Evolutionary conservation across 306 rosid species (phyloP).

Genomic region (Pachyrhizus erosus): DNA sequence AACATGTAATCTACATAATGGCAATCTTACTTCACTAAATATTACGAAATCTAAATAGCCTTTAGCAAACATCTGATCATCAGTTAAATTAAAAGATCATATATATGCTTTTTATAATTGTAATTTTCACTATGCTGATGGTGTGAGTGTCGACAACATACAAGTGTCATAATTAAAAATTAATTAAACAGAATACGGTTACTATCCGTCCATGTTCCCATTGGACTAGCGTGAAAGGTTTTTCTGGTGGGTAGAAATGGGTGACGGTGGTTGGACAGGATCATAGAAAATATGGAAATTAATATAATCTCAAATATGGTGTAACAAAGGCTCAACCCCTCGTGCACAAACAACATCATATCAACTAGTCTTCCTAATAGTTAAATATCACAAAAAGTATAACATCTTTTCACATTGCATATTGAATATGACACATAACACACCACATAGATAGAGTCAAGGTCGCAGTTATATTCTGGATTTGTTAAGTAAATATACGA

Average conservation of each 20-base stretch:
- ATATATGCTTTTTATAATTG: not conserved
- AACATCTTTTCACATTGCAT: not conserved
- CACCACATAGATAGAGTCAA: slow-evolving; percentile 47
- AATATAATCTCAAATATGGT: slow-evolving; percentile 44
- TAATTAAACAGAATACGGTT: slow-evolving; percentile 28
- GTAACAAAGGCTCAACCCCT: slow-evolving; percentile 55
- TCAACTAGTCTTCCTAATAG: slow-evolving; percentile 24
- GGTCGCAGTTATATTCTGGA: not conserved
- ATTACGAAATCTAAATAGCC: not conserved
- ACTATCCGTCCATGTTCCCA: slow-evolving; percentile 51
- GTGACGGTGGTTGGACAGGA: slow-evolving; percentile 91
- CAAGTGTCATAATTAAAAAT: slow-evolving; percentile 32
- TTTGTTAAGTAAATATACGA: slow-evolving; percentile 28
- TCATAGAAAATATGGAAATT: slow-evolving; percentile 48
- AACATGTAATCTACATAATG: not conserved
- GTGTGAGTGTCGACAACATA: slow-evolving; percentile 11
- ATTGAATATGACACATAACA: slow-evolving; percentile 40
- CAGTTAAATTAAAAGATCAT: not conserved
- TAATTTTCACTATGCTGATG: slow-evolving; percentile 27
- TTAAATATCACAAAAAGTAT: not conserved
- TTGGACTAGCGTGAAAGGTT: slow-evolving; percentile 48
- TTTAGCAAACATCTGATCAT: not conserved
- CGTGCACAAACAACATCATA: slow-evolving; percentile 46
- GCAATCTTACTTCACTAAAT: not conserved
- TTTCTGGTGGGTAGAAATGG: slow-evolving; percentile 83